phyloP scores from a whole-genome alignment of 257 asterid species.

The Voacanga thouarsii region DNA sequence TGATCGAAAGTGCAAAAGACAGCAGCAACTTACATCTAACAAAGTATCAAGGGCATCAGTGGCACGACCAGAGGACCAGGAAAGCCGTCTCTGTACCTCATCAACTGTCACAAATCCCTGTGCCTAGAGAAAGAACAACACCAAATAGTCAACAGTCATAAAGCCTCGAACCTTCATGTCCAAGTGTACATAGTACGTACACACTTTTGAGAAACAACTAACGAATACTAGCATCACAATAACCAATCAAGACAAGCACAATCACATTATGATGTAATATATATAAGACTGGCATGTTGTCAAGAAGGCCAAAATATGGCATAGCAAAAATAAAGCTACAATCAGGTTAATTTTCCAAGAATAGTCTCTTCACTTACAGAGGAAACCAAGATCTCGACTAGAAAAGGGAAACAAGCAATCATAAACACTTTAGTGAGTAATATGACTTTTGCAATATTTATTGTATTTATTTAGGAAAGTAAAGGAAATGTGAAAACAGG shows the following conservation, averaged over 20 bases:
- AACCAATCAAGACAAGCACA: not conserved
- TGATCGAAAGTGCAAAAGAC: not conserved
- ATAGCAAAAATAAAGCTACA: not conserved
- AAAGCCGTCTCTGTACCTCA: slow-evolving; percentile 76
- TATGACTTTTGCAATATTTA: not conserved
- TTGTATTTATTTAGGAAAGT: not conserved
- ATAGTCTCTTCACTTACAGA: not conserved
- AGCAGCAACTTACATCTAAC: slow-evolving; percentile 57
- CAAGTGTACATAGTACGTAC: not conserved
- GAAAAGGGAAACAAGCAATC: not conserved
- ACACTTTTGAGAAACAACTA: not conserved
- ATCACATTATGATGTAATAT: not conserved
- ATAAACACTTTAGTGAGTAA: not conserved
- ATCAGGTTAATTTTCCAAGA: not conserved
- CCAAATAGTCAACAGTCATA: not conserved
- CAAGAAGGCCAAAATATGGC: not conserved
- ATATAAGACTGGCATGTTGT: not conserved
- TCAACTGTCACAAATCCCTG: slow-evolving; percentile 91
- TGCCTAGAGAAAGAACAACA: slow-evolving; percentile 42
- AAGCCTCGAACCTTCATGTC: not conserved
- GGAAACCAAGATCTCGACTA: not conserved
- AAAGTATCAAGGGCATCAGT: slow-evolving; percentile 90
- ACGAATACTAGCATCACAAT: not conserved
- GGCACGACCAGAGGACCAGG: slow-evolving; percentile 89
- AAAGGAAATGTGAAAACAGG: slow-evolving; percentile 11